Evolutionary conservation across 129 eudicot species (phyloP).

Genomic region (sunflower (Helianthus annuus)): DNA sequence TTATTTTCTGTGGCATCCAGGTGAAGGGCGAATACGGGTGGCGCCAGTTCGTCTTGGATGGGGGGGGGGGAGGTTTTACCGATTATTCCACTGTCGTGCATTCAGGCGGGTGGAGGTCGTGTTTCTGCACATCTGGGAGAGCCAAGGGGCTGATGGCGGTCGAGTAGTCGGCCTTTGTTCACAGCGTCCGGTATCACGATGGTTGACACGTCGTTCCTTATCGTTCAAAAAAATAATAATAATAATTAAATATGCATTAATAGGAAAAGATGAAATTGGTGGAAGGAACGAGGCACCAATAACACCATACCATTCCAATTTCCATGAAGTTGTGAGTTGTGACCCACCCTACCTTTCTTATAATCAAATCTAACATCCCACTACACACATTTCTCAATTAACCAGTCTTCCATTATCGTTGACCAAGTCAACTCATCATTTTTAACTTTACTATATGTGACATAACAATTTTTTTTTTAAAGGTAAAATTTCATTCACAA

Average conservation of each 20-base stretch:
- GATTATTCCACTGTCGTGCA: too few relatives aligned
- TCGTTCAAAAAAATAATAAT: not conserved
- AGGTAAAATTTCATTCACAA: too few relatives aligned
- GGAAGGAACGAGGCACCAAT: not conserved
- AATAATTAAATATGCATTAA: not conserved
- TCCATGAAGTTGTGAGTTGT: constrained; percentile 8
- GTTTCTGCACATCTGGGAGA: too few relatives aligned
- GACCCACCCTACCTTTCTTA: constrained; percentile 1
- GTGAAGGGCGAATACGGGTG: too few relatives aligned
- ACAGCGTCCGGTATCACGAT: too few relatives aligned
- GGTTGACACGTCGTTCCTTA: too few relatives aligned
- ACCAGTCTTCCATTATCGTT: constrained; percentile 5
- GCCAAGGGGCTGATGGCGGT: too few relatives aligned
- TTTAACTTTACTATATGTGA: not conserved
- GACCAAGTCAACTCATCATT: constrained; percentile 1
- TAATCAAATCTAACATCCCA: not conserved
- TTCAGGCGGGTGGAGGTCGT: too few relatives aligned
- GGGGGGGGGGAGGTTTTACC: too few relatives aligned
- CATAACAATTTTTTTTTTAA: not conserved
- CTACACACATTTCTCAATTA: constrained; percentile 17
- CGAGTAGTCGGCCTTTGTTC: too few relatives aligned
- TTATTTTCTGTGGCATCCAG: too few relatives aligned
- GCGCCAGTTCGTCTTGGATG: too few relatives aligned
- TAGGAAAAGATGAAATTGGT: constrained; percentile 3
- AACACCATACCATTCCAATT: not conserved